phyloP scores from a whole-genome alignment of 2,329 filamentous ascomycete species.

The Sporothrix mexicana region DNA sequence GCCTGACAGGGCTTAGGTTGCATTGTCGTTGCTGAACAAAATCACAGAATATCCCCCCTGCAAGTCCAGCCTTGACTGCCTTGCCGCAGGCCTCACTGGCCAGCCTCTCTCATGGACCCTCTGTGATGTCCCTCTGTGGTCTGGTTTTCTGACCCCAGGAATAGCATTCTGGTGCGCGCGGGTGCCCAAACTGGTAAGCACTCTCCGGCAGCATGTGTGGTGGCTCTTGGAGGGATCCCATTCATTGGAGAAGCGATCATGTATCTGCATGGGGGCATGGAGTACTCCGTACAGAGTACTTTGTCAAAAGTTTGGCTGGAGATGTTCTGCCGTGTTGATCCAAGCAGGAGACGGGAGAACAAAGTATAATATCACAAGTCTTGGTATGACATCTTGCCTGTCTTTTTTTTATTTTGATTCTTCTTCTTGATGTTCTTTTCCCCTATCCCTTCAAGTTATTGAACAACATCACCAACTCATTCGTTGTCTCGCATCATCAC shows the following conservation, averaged over 20 bases:
- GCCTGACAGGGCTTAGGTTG: background rate
- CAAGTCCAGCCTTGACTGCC: background rate
- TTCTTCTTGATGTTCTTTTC: background rate
- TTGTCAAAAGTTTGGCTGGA: background rate
- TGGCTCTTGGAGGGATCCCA: background rate
- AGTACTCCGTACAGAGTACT: no score
- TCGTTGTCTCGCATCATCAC: background rate
- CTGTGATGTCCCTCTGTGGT: no score
- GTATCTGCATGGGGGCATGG: no score
- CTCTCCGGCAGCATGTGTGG: background rate
- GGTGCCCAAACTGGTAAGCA: background rate
- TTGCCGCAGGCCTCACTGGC: background rate
- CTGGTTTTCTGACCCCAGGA: background rate
- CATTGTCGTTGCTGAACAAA: no score
- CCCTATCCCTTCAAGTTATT: background rate
- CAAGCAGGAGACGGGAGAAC: background rate
- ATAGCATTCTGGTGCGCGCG: background rate
- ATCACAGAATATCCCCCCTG: no score
- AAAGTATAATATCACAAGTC: slow-evolving; percentile 3
- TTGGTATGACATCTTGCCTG: background rate
- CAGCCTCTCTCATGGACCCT: background rate
- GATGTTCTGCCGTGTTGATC: background rate
- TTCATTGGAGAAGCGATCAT: background rate
- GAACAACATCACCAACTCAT: background rate
- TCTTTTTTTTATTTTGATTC: background rate